Percentiles rank a stretch among this genome's conserved stretches.
Evolutionary conservation across 139 green algal species (phyloP).

Genomic region (Spirogloea muscicola): DNA sequence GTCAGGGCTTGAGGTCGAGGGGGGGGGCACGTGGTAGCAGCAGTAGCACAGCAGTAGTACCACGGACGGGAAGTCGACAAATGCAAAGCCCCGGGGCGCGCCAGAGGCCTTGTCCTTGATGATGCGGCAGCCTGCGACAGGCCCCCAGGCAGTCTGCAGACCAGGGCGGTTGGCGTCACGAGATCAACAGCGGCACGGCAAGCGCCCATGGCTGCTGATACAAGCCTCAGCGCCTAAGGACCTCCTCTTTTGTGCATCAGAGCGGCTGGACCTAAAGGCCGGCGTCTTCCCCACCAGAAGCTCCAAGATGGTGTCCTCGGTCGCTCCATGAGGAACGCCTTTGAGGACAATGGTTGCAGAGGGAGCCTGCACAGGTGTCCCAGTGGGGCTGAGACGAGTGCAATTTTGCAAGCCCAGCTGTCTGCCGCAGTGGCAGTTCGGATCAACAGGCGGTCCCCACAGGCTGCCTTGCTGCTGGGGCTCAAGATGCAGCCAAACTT

Average conservation of each 20-base stretch:
- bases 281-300: conserved; percentile 2
- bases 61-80: conserved; percentile 30
- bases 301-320: conserved; percentile 4
- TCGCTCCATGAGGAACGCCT: background rate
- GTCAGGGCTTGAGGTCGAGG: background rate
- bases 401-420: too few species aligned
- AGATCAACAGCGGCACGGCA: background rate
- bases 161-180: too few species aligned
- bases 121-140: conserved; percentile 4
- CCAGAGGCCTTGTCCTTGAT: conserved; percentile 16
- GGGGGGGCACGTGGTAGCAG: background rate
- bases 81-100: conserved; percentile 12
- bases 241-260: too few species aligned
- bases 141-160: conserved; percentile 25
- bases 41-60: background rate
- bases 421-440: too few species aligned
- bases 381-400: too few species aligned
- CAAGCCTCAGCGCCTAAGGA: too few species aligned
- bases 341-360: conserved; percentile 8
- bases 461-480: too few species aligned
- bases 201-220: background rate
- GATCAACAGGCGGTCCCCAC: too few species aligned
- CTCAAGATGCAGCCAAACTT: too few species aligned
- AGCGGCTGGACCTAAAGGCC: too few species aligned
- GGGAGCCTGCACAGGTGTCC: background rate